Conservation (phyloP, 495 filamentous ascomycete species). For the Coniosporium apollinis region DNA sequence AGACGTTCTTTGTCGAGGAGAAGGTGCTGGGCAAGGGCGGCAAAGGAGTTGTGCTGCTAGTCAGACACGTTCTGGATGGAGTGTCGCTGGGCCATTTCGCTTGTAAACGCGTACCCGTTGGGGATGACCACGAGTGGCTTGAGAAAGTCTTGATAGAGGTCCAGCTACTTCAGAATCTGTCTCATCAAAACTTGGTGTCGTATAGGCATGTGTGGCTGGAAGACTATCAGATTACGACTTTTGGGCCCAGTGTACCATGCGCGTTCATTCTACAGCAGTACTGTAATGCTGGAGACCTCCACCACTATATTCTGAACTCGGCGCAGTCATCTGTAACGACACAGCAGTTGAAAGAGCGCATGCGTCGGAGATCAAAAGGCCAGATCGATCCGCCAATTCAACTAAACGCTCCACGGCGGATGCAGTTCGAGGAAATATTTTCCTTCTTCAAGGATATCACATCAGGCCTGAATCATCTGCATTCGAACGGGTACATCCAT, state of each 20-base stretch:
- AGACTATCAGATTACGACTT: constrained; percentile 60
- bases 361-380: constrained; percentile 59
- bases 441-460: constrained; percentile 95
- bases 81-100: constrained; percentile 81
- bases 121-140: constrained; percentile 88
- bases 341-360: constrained; percentile 72
- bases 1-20: constrained; percentile 78
- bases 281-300: constrained; percentile 87
- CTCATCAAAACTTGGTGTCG: constrained; percentile 89
- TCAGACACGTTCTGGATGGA: constrained; percentile 76
- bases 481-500: constrained; percentile 89
- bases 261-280: constrained; percentile 97
- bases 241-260: constrained; percentile 83
- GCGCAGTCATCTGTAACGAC: constrained; percentile 40
- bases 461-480: constrained; percentile 75
- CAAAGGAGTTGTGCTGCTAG: constrained; percentile 84
- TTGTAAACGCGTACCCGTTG: constrained; percentile 89
- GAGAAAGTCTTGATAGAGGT: constrained; percentile 90
- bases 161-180: constrained; percentile 74
- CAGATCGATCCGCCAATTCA: constrained; percentile 35
- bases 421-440: constrained; percentile 84
- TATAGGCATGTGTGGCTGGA: constrained; percentile 97
- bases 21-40: constrained; percentile 73
- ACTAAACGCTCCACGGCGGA: constrained; percentile 38
- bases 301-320: constrained; percentile 66